A percentile compares a stretch with the other conserved stretches of the same genome.
These are phyloP conservation scores for Macrocystidia cucumis DNA, from an alignment of 1,284 basidiomycete genomes.

Conservation along the genomic window DNA sequence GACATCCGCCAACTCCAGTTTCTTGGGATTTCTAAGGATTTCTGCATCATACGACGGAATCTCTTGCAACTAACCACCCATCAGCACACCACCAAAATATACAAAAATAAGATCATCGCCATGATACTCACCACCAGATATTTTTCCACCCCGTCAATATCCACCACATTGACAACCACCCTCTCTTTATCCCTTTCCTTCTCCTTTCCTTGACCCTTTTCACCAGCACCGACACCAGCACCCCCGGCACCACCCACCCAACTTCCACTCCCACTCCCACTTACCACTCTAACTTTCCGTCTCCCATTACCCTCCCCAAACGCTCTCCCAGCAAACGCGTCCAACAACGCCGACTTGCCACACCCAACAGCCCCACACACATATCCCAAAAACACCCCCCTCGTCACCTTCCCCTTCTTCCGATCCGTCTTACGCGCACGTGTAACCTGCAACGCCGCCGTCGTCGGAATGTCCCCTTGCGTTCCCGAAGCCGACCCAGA, in stretches of 20 bases:
- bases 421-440: conserved; percentile 81
- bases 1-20: conserved; percentile 88
- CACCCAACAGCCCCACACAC: conserved; percentile 94
- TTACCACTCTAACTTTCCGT: no score
- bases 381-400: conserved; percentile 90
- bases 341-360: conserved; percentile 86
- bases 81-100: conserved; percentile 2
- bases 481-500: no score
- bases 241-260: no score
- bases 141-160: conserved; percentile 92
- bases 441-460: conserved; percentile 76
- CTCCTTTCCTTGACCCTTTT: no score
- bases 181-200: conserved; percentile 87
- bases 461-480: conserved; percentile 62
- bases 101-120: conserved; percentile 4
- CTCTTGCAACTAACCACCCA: conserved; percentile 73
- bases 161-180: conserved; percentile 92
- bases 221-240: no score
- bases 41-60: conserved; percentile 96
- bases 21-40: conserved; percentile 82
- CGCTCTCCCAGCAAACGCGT: conserved; percentile 81
- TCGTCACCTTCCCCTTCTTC: conserved; percentile 78
- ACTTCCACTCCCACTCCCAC: no score
- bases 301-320: no score
- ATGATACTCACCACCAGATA: conserved; percentile 78